These are phyloP conservation scores for Penicillium atrosanguineum DNA, from an alignment of 495 filamentous ascomycete species.

Conservation along the genomic window DNA sequence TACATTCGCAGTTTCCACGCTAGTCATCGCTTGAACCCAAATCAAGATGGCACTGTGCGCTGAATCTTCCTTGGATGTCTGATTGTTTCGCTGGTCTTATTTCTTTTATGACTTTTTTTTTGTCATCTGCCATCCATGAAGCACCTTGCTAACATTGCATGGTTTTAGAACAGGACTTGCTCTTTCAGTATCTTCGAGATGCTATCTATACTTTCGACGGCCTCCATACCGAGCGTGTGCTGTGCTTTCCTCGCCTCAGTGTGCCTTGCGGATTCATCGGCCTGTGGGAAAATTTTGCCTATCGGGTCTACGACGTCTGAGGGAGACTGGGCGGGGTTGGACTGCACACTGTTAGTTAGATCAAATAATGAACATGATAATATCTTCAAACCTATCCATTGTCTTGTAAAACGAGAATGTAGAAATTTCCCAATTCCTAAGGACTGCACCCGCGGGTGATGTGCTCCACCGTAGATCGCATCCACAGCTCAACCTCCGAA, in stretches of 20 bases:
- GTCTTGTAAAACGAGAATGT: background rate
- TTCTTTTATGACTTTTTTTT: slow-evolving; percentile 13
- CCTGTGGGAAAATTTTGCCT: slow-evolving; percentile 5
- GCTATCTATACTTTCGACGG: background rate
- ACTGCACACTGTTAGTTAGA: background rate
- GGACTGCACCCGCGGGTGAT: slow-evolving; percentile 20
- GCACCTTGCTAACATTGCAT: slow-evolving; percentile 22
- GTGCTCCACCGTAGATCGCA: slow-evolving; percentile 32
- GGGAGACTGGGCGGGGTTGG: background rate
- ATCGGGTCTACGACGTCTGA: background rate
- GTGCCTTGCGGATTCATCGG: background rate
- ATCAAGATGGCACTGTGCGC: slow-evolving; percentile 45
- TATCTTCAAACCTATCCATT: background rate
- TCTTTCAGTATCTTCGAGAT: background rate
- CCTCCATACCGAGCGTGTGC: background rate
- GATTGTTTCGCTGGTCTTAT: slow-evolving; percentile 32
- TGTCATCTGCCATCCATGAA: background rate
- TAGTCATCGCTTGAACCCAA: slow-evolving; percentile 51
- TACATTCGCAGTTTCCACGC: slow-evolving; percentile 57
- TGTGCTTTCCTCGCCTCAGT: background rate
- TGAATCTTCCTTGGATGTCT: slow-evolving; percentile 55
- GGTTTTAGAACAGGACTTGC: slow-evolving; percentile 18
- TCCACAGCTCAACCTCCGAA: slow-evolving; percentile 13
- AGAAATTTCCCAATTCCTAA: background rate
- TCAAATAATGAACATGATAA: background rate